A percentile compares a stretch with the other conserved stretches of the same genome.
These are phyloP conservation scores for Cornus florida DNA, from an alignment of 148 eudicot species.

Conservation along the genomic window DNA sequence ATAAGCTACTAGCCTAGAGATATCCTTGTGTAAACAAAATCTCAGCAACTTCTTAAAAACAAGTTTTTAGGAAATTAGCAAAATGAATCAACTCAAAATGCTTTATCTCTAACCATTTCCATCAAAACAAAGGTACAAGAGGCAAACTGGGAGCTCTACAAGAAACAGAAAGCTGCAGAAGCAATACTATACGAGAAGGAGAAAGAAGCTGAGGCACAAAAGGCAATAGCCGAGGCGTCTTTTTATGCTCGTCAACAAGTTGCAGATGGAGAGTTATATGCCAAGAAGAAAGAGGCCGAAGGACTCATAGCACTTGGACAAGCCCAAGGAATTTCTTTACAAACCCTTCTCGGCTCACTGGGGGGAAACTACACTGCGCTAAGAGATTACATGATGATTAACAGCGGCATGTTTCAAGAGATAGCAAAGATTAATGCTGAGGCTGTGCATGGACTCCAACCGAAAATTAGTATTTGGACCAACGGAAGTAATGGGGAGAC, in stretches of 20 bases:
- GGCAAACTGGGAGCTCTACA: slow-evolving; percentile 61
- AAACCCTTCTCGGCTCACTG: slow-evolving; percentile 42
- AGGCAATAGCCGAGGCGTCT: slow-evolving; percentile 40
- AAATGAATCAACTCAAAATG: not conserved
- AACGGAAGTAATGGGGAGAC: slow-evolving; percentile 24
- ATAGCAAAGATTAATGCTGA: slow-evolving; percentile 55
- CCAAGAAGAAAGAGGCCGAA: slow-evolving; percentile 55
- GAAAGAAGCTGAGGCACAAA: slow-evolving; percentile 48
- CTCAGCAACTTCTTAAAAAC: too few relatives aligned
- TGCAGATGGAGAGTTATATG: slow-evolving; percentile 54
- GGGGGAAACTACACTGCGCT: slow-evolving; percentile 45
- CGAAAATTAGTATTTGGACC: slow-evolving; percentile 65
- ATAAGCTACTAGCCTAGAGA: too few relatives aligned
- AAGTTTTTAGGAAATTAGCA: too few relatives aligned
- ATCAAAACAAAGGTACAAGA: slow-evolving; percentile 44
- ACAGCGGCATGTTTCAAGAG: slow-evolving; percentile 49
- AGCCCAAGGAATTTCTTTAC: slow-evolving; percentile 46
- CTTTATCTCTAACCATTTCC: not conserved
- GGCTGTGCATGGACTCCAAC: slow-evolving; percentile 48
- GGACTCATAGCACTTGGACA: slow-evolving; percentile 42
- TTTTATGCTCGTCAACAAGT: slow-evolving; percentile 47
- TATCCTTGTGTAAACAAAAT: too few relatives aligned
- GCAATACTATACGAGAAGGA: slow-evolving; percentile 39
- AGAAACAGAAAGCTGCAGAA: slow-evolving; percentile 55
- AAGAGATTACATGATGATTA: slow-evolving; percentile 65